Percentiles rank a stretch among this genome's conserved stretches.
Conservation (phyloP, 208 protist species). For the Trypanosoma cruzi region DNA sequence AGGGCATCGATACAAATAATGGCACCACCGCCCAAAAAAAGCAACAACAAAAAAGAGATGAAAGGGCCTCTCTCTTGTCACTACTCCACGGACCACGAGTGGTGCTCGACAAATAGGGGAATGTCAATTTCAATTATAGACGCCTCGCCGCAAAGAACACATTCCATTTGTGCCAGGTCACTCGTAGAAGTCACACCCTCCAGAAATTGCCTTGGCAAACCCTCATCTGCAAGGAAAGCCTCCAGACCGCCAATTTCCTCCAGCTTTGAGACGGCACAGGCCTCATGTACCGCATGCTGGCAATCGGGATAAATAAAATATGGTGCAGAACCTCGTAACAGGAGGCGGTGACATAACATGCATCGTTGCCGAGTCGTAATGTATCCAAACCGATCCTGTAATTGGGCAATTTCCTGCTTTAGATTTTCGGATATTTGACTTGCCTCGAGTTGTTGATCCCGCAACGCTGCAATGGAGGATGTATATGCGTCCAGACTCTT, state of each 20-base stretch:
- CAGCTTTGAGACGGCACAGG: conserved; percentile 56
- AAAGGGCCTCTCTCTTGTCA: background rate
- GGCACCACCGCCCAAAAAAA: too few relatives aligned
- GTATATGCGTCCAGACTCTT: conserved; percentile 92
- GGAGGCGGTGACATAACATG: conserved; percentile 66
- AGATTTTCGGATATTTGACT: conserved; percentile 86
- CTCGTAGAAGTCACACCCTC: conserved; percentile 43
- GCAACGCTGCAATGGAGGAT: conserved; percentile 75
- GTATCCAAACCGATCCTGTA: conserved; percentile 83
- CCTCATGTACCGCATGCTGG: conserved; percentile 80
- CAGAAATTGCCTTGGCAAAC: conserved; percentile 55
- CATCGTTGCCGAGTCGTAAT: conserved; percentile 86
- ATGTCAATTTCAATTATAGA: conserved; percentile 70
- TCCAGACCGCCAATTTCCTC: conserved; percentile 62
- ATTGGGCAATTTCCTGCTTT: conserved; percentile 90
- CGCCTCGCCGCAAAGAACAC: conserved; percentile 80
- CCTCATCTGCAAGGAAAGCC: conserved; percentile 67
- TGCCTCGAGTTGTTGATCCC: conserved; percentile 87
- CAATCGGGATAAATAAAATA: conserved; percentile 86
- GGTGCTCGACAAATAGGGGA: conserved; percentile 46
- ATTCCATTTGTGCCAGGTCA: conserved; percentile 70
- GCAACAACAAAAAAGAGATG: background rate
- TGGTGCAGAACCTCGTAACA: conserved; percentile 45
- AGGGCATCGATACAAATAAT: too few relatives aligned
- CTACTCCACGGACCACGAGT: conserved; percentile 39